These are phyloP conservation scores for Apiospora rasikravindrae DNA, from an alignment of 2,329 filamentous ascomycete species.

Conservation along the genomic window DNA sequence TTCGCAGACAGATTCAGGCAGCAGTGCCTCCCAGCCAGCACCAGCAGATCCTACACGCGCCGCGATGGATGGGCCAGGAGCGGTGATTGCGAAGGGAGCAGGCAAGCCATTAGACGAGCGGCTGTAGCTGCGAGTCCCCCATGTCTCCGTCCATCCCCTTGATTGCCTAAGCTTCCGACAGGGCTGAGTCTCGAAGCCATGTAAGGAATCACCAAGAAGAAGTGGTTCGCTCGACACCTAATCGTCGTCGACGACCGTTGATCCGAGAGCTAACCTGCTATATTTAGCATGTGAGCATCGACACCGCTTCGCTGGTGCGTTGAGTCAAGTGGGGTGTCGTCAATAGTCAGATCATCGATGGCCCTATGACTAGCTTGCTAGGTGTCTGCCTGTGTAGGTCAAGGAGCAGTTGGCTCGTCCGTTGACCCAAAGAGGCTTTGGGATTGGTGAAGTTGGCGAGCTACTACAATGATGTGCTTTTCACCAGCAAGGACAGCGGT, in stretches of 20 bases:
- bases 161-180: background rate
- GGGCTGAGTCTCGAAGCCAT: background rate
- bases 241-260: background rate
- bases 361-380: background rate
- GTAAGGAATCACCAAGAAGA: background rate
- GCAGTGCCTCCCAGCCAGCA: background rate
- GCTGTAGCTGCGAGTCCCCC: background rate
- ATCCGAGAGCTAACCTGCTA: background rate
- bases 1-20: background rate
- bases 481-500: background rate
- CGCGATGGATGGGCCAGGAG: background rate
- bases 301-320: conserved; percentile 6
- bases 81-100: background rate
- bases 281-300: conserved; percentile 7
- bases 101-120: background rate
- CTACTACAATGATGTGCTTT: background rate
- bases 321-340: conserved; percentile 5
- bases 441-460: background rate
- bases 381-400: background rate
- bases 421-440: background rate
- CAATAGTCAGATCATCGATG: background rate
- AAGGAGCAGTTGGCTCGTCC: background rate
- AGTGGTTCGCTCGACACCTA: background rate
- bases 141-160: background rate
- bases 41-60: background rate